phyloP scores from a whole-genome alignment of 2,329 filamentous ascomycete species.

The Trichophyton schoenleinii region DNA sequence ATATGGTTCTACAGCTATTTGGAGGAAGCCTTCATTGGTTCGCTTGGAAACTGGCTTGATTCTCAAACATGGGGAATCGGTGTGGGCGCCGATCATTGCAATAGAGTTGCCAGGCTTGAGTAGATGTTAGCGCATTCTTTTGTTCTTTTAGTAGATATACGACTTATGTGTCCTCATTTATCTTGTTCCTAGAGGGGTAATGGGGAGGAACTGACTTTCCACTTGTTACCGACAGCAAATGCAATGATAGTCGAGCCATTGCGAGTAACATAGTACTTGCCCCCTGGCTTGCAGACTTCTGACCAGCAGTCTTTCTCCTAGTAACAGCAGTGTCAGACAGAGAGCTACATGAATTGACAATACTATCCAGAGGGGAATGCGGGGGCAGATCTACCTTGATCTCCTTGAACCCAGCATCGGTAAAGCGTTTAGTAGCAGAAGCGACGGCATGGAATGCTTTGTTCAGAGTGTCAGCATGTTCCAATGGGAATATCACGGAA shows the following conservation, averaged over 20 bases:
- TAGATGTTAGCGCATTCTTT: neutral
- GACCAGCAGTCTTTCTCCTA: conserved; percentile 52
- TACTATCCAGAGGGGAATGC: neutral
- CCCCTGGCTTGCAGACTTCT: conserved; percentile 58
- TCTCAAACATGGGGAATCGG: conserved; percentile 82
- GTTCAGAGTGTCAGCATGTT: conserved; percentile 13
- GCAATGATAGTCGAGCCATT: conserved; percentile 80
- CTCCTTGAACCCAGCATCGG: conserved; percentile 71
- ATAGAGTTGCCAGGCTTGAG: conserved; percentile 66
- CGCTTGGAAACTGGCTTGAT: conserved; percentile 93
- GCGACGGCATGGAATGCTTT: conserved; percentile 88
- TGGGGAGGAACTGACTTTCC: conserved; percentile 12
- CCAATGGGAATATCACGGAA: conserved; percentile 1
- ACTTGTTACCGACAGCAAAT: conserved; percentile 50
- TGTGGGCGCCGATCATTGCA: conserved; percentile 88
- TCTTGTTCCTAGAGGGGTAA: neutral
- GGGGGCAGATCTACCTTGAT: conserved; percentile 48
- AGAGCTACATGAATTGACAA: neutral
- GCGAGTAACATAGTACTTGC: conserved; percentile 78
- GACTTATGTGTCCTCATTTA: neutral
- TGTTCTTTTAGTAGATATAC: neutral
- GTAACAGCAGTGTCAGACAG: neutral
- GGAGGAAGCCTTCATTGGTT: conserved; percentile 70
- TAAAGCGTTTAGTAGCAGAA: conserved; percentile 61
- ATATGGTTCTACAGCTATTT: conserved; percentile 93